Evolutionary conservation across 2,329 filamentous ascomycete genomes (phyloP), one percentile per base, ranked within the genome.

Genomic region (Zalaria obscura): DNA sequence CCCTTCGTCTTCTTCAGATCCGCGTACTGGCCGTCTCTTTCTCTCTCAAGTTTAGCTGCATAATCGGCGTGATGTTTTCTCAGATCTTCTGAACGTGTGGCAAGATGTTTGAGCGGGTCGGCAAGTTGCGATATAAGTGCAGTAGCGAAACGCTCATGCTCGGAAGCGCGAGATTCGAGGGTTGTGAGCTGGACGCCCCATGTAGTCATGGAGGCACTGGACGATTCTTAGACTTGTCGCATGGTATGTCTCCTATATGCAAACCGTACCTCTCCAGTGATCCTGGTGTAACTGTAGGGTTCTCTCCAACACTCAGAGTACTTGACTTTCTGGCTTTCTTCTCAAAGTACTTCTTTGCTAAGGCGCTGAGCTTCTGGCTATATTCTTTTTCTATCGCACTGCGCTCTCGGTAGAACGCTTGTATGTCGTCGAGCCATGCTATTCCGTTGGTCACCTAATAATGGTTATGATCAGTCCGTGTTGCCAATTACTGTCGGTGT

Each of bases 371-470:
- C 64, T 89, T 96, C 48, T 81, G 74, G 54, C 85, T 83, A 62
- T 98, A 96, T 61, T 98, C 93, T 66, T 94, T 95, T 66, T 98
- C 91, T 60, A 98, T 94, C 31, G 70, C 78, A 57, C 86, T 85
- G 44, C 93, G 78, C 64, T 98, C 91, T 49, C 91, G 84, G 69
- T 96, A 98, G 69, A 96, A 98, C 57, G 85, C 80, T 62, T 98
- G 86, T 48, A 98, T 84, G 55, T 98, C 91, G 55, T 95, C 89
- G 45, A 98, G 78, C 89, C 89, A 98, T 50, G 76, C 70, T 60
- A 98, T 93, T 49, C 89, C 87, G 60, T 84, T 80, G 48, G 78
- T 84, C 73, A 43, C 37, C 40, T 42, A 32, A 3, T 33, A 34
- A 9, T 40, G 38, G 40, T 27, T 33, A 33, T 11, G 35, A 25